Percentiles rank a stretch among this genome's conserved stretches.
These are phyloP conservation scores for Dioscorea alata DNA, from an alignment of 106 monocot species.

Conservation along the genomic window DNA sequence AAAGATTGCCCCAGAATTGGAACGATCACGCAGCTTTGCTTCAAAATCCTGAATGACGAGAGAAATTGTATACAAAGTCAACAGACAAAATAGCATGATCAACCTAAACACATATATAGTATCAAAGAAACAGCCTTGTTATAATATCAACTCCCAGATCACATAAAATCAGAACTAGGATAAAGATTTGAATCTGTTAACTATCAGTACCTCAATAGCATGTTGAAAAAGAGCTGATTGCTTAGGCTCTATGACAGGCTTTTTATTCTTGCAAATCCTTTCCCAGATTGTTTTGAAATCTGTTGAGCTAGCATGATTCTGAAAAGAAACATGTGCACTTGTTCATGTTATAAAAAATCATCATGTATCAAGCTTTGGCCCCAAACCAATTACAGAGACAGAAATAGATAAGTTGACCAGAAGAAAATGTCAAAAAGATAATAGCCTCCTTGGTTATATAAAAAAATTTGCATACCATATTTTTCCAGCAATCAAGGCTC, in stretches of 20 bases:
- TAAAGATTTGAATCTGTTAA: not conserved
- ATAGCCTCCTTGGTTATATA: too few species aligned
- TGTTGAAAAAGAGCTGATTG: constrained; percentile 72
- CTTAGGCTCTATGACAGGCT: constrained; percentile 95
- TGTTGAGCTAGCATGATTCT: constrained; percentile 72
- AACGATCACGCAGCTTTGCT: constrained; percentile 49
- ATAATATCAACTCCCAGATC: too few species aligned
- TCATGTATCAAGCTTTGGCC: too few species aligned
- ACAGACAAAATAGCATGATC: too few species aligned
- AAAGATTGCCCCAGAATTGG: constrained; percentile 82
- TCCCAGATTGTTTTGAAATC: constrained; percentile 82
- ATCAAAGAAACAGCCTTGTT: too few species aligned
- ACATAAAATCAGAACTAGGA: too few species aligned
- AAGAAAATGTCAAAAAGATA: too few species aligned
- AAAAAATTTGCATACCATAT: constrained; percentile 46
- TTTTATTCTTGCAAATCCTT: constrained; percentile 92
- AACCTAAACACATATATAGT: too few species aligned
- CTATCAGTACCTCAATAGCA: constrained; percentile 66
- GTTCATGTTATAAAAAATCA: not conserved
- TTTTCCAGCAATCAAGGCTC: constrained; percentile 94
- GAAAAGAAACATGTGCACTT: constrained; percentile 10
- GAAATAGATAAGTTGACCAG: too few species aligned
- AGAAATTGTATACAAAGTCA: not conserved
- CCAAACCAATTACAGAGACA: too few species aligned
- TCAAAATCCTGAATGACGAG: constrained; percentile 72